phyloP scores from a whole-genome alignment of 768 basidiomycete species.

The Kwoniella heveanensis region DNA sequence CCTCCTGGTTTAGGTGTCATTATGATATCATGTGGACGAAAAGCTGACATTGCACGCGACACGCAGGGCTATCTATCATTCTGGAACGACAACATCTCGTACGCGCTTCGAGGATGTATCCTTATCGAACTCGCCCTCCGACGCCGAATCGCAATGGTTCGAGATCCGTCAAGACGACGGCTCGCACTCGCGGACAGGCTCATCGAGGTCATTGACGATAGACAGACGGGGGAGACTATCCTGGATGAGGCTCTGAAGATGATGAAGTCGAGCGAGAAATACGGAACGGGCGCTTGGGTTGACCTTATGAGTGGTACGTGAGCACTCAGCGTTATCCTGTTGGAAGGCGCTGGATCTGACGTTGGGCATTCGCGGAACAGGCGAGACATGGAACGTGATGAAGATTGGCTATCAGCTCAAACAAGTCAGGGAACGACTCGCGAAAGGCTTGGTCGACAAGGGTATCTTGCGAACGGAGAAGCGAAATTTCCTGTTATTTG shows the following conservation, averaged over 20 bases:
- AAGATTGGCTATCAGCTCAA: slow-evolving; percentile 99
- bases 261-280: slow-evolving; percentile 78
- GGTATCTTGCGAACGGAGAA: slow-evolving; percentile 98
- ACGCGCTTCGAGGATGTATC: slow-evolving; percentile 97
- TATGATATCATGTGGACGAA: not conserved
- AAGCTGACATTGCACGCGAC: not conserved
- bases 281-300: slow-evolving; percentile 90
- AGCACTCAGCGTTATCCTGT: too few species aligned
- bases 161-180: slow-evolving; percentile 75
- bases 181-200: slow-evolving; percentile 77
- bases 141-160: slow-evolving; percentile 84
- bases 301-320: slow-evolving; percentile 89
- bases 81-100: slow-evolving; percentile 99
- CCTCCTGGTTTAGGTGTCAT: too few species aligned
- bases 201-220: slow-evolving; percentile 87
- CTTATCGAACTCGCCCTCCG: slow-evolving; percentile 95
- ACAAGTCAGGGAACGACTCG: slow-evolving; percentile 95
- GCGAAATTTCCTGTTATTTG: slow-evolving; percentile 96
- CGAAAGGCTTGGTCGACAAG: slow-evolving; percentile 96
- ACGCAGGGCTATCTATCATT: slow-evolving; percentile 90
- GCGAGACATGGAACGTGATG: slow-evolving; percentile 99
- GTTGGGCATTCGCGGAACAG: slow-evolving; percentile 57
- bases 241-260: slow-evolving; percentile 93
- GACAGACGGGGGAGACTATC: slow-evolving; percentile 92
- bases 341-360: too few species aligned